phyloP scores from a whole-genome alignment of 352 stramenopile species.

The Thraustochytrium sp. region DNA sequence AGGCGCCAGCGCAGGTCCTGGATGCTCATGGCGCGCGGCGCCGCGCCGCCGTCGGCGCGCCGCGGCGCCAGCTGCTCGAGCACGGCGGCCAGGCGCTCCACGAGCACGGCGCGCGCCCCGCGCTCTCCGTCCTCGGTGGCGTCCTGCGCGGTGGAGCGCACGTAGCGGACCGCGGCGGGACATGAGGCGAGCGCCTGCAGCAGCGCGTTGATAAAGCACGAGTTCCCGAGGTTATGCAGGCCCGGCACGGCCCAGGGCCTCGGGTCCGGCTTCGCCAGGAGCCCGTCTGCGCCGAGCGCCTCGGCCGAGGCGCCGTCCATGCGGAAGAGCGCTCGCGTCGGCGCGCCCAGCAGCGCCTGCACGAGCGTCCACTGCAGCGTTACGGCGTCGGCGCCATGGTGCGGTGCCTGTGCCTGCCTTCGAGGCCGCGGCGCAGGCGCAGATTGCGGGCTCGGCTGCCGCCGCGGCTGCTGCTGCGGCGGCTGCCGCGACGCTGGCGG shows the following conservation, averaged over 20 bases:
- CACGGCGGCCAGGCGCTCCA: not conserved
- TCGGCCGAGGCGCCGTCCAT: no score
- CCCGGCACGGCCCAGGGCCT: constrained; percentile 55
- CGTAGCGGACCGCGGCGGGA: constrained; percentile 63
- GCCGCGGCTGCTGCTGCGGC: no score
- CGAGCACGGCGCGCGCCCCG: not conserved
- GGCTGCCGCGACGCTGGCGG: no score
- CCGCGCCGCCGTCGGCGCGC: not conserved
- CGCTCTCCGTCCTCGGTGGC: not conserved
- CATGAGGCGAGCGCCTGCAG: constrained; percentile 69
- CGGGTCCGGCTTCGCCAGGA: constrained; percentile 26
- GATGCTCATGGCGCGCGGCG: not conserved
- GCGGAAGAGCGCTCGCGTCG: no score
- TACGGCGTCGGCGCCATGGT: no score
- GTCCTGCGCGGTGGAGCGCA: constrained; percentile 58
- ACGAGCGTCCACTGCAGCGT: no score
- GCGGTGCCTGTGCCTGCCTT: no score
- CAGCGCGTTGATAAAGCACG: constrained; percentile 81
- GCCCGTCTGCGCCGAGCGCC: no score
- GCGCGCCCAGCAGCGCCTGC: no score
- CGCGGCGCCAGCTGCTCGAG: not conserved
- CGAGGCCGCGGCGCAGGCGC: no score
- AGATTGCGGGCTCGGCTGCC: no score
- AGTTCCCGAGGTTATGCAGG: constrained; percentile 79
- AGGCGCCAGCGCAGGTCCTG: constrained; percentile 40